A percentile compares a stretch with the other conserved stretches of the same genome.
Conservation (phyloP, 495 filamentous ascomycete genomes). For the Lasiosphaeria miniovina region DNA sequence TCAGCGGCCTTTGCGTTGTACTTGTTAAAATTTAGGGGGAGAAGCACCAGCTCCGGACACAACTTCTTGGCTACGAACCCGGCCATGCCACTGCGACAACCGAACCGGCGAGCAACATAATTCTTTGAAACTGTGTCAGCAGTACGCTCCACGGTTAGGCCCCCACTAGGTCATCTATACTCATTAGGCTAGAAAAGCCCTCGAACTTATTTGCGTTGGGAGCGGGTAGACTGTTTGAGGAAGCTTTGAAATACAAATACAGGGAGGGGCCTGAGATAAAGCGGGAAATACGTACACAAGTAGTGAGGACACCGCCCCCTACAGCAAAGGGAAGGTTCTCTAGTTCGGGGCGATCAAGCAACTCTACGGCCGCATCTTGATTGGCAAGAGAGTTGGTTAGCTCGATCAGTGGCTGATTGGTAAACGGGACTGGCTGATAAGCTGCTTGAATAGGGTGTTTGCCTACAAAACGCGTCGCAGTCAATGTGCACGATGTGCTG, state of each 20-base stretch:
- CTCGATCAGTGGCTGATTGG: too few species aligned
- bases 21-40: conserved; percentile 85
- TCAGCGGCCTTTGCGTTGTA: conserved; percentile 90
- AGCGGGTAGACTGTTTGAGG: too few species aligned
- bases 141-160: conserved; percentile 31
- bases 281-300: conserved; percentile 1
- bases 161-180: neutral
- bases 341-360: conserved; percentile 85
- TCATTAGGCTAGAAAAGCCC: too few species aligned
- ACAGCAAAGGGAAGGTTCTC: conserved; percentile 90
- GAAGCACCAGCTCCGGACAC: conserved; percentile 79
- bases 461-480: conserved; percentile 85
- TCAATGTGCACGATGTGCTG: conserved; percentile 90
- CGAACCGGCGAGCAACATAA: conserved; percentile 86
- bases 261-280: too few species aligned
- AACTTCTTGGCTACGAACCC: conserved; percentile 92
- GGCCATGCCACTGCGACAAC: conserved; percentile 91
- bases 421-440: neutral
- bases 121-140: conserved; percentile 88
- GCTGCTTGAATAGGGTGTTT: neutral
- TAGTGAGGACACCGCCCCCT: conserved; percentile 68
- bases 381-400: neutral
- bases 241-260: too few species aligned
- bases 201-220: too few species aligned
- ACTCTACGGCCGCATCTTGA: conserved; percentile 79